Conservation (phyloP, 805 yeast species). For the Vanderwaltozyma yarrowii region DNA sequence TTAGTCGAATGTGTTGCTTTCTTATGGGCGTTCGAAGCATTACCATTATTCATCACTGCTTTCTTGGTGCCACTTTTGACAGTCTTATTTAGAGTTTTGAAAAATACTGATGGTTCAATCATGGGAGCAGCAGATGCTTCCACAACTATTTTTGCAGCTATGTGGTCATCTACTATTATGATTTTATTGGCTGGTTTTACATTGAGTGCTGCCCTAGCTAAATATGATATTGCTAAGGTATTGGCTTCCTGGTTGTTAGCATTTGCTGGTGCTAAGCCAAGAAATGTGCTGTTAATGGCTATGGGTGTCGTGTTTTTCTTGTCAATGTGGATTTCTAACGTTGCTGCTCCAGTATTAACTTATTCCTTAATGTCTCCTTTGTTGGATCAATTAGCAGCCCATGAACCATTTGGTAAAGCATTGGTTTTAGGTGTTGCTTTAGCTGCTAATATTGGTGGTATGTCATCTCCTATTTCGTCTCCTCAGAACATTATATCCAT, state of each 20-base stretch:
- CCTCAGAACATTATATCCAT: conserved; percentile 93
- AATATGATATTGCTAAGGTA: conserved; percentile 81
- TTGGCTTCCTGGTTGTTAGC: conserved; percentile 76
- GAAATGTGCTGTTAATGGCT: conserved; percentile 60
- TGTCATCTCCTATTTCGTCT: conserved; percentile 93
- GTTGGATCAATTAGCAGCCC: conserved; percentile 64
- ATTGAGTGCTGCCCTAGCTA: conserved; percentile 84
- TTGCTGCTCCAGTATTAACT: conserved; percentile 91
- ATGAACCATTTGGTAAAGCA: conserved; percentile 74
- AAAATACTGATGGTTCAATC: conserved; percentile 40
- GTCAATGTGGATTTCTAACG: conserved; percentile 94
- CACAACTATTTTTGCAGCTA: conserved; percentile 57
- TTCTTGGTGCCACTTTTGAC: conserved; percentile 70
- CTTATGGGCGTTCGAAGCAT: conserved; percentile 91
- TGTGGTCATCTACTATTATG: conserved; percentile 95
- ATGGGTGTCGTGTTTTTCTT: conserved; percentile 80
- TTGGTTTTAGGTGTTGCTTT: conserved; percentile 83
- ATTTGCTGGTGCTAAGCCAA: conserved; percentile 74
- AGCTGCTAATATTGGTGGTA: conserved; percentile 88
- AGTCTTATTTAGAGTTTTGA: conserved; percentile 58
- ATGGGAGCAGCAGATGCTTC: conserved; percentile 59
- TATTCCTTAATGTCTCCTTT: conserved; percentile 81
- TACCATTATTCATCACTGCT: conserved; percentile 89
- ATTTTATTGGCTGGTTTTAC: conserved; percentile 86
- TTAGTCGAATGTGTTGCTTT: conserved; percentile 54